Evolutionary conservation across 2,329 filamentous ascomycete genomes (phyloP).

Genomic region (Leptographium wingfieldii): DNA sequence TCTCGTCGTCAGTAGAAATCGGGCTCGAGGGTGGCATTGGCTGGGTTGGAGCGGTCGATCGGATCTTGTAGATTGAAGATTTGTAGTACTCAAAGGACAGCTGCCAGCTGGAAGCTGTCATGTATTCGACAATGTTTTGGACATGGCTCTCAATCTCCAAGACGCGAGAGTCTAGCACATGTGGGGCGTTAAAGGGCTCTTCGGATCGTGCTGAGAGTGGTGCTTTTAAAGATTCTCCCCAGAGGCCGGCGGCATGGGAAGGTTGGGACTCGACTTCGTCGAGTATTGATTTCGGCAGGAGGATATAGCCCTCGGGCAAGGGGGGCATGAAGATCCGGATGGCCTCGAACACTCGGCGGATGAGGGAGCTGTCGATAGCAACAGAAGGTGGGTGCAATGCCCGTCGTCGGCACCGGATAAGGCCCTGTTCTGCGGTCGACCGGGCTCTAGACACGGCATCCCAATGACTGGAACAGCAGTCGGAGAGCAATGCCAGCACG

Average conservation of each 20-base stretch:
- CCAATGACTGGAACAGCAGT: constrained; percentile 54
- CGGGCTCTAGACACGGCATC: constrained; percentile 16
- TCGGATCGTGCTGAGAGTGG: constrained; percentile 19
- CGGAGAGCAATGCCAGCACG: constrained; percentile 48
- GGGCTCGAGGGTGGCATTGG: constrained; percentile 24
- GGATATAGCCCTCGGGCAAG: constrained; percentile 41
- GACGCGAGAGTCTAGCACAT: constrained; percentile 22
- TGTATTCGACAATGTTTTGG: constrained; percentile 47
- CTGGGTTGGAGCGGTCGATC: constrained; percentile 29
- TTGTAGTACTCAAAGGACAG: constrained; percentile 46
- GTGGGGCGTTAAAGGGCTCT: constrained; percentile 22
- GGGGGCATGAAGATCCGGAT: constrained; percentile 46
- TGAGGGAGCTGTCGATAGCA: constrained; percentile 35
- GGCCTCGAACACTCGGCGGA: constrained; percentile 41
- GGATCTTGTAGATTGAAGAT: constrained; percentile 36
- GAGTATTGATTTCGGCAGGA: constrained; percentile 44
- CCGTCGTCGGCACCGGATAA: constrained; percentile 2
- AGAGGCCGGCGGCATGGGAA: background rate
- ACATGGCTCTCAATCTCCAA: constrained; percentile 40
- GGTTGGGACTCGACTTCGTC: constrained; percentile 25
- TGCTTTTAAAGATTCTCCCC: constrained; percentile 12
- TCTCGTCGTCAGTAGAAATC: constrained; percentile 35
- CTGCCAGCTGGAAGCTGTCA: constrained; percentile 52
- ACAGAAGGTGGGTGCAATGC: constrained; percentile 20
- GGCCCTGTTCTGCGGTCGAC: constrained; percentile 8